A percentile compares a stretch with the other conserved stretches of the same genome.
phyloP scores from a whole-genome alignment of 345 rosid genomes.

The Linum trigynum region DNA sequence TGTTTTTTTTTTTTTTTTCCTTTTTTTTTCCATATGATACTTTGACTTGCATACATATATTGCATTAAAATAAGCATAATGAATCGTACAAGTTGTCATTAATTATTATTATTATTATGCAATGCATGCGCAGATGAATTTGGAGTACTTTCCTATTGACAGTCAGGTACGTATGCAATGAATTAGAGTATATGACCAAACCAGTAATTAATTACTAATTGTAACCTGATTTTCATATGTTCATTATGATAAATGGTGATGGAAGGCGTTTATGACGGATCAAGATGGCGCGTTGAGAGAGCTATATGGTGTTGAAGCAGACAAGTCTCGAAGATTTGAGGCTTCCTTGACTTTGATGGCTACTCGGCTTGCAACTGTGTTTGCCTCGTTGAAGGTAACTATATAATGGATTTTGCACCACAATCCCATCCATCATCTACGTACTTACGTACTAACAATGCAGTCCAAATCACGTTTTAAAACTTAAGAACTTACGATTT shows the following conservation, averaged over 20 bases:
- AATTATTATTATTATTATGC: neutral
- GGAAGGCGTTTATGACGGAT: conserved; percentile 84
- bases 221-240: neutral
- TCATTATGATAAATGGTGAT: neutral
- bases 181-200: no score
- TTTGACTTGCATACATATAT: no score
- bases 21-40: neutral
- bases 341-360: conserved; percentile 73
- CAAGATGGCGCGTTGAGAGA: conserved; percentile 66
- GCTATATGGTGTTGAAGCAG: conserved; percentile 50
- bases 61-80: no score
- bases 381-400: conserved; percentile 77
- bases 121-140: conserved; percentile 54
- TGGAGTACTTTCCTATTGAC: conserved; percentile 88
- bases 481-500: no score
- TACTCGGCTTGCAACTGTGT: conserved; percentile 74
- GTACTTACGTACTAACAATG: no score
- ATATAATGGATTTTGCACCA: neutral
- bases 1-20: conserved; percentile 1
- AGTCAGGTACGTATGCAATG: conserved; percentile 42
- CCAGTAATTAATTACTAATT: no score
- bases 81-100: no score
- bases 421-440: no score
- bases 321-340: conserved; percentile 49
- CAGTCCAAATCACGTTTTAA: no score